Percentiles rank a stretch among this genome's conserved stretches.
Conservation (phyloP, 2,329 filamentous ascomycete genomes). For the Colletotrichum lindemuthianum region DNA sequence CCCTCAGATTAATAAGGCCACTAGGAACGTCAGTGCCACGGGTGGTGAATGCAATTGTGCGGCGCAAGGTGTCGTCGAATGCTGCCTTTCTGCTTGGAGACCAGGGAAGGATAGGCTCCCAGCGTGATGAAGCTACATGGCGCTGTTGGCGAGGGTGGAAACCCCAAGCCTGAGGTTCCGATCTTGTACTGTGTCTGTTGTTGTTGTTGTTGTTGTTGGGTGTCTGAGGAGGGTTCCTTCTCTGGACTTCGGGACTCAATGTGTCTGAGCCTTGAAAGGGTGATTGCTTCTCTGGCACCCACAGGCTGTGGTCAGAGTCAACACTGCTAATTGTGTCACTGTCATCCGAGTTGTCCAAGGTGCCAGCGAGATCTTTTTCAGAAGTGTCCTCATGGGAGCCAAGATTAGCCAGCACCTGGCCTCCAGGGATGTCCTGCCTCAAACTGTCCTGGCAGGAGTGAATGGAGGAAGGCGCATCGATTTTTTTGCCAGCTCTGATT, state of each 20-base stretch:
- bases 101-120: slow-evolving; percentile 17
- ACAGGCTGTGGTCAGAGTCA: not conserved
- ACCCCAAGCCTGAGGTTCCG: not conserved
- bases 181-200: not conserved
- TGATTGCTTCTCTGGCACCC: not conserved
- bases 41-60: not conserved
- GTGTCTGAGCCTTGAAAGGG: no score
- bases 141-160: not conserved
- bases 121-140: not conserved
- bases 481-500: no score
- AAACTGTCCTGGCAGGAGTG: no score
- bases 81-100: slow-evolving; percentile 7
- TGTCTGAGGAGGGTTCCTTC: no score
- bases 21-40: not conserved
- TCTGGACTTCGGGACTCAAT: no score
- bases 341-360: not conserved
- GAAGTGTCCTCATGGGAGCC: not conserved
- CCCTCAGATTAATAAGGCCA: not conserved
- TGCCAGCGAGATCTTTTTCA: not conserved
- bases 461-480: no score
- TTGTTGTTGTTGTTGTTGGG: no score
- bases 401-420: no score
- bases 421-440: no score
- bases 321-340: not conserved
- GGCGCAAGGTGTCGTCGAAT: not conserved